Evolutionary conservation across 2,329 filamentous ascomycete genomes (phyloP), one percentile per base, ranked within the genome.

Genomic region (Pleomassaria siparia): DNA sequence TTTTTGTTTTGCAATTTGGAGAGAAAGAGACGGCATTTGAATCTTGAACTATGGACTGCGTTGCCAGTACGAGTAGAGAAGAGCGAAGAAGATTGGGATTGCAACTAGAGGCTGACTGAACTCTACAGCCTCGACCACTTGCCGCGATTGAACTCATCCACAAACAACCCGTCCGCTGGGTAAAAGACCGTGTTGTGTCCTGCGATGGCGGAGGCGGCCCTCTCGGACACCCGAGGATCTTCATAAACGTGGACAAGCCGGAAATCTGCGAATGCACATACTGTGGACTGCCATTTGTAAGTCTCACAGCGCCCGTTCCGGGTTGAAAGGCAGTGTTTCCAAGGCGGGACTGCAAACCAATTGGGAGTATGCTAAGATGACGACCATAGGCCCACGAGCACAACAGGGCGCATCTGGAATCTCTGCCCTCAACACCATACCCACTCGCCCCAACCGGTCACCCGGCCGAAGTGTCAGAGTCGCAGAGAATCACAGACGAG

Each of bases 221-320:
- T 25, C 77, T 89, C 46, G 94, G 94, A 35, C 94, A 99, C 73
- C 94, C 94, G 41, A 83, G 84, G 66, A 87, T 99, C 75, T 99
- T 91, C 72, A 99, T 99, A 82, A 99, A 99, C 76, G 86, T 88
- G 58, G 94, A 99, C 76, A 97, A 96, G 80, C 89, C 94, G 35
- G 86, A 97, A 78, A 96, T 99, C 64, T 83, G 84, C 73, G 79
- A 79, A 70, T 99, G 94, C 80, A 86, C 82, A 66, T 99, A 99
- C 78, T 99, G 94, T 71, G 94, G 94, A 44, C 72, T 94, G 58
- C 94, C 94, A 62, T 99, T 86, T 71, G 94, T 97, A 81, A 70
- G 91, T 77, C 15, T 26, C 15, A n/a, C 11, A 9, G n/a, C n/a
- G n/a, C 13, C 20, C 24, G n/a, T 28, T 16, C 4, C 6, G 12